These are phyloP conservation scores for Candida stauntonica DNA, from an alignment of 805 yeast species.

Conservation along the genomic window DNA sequence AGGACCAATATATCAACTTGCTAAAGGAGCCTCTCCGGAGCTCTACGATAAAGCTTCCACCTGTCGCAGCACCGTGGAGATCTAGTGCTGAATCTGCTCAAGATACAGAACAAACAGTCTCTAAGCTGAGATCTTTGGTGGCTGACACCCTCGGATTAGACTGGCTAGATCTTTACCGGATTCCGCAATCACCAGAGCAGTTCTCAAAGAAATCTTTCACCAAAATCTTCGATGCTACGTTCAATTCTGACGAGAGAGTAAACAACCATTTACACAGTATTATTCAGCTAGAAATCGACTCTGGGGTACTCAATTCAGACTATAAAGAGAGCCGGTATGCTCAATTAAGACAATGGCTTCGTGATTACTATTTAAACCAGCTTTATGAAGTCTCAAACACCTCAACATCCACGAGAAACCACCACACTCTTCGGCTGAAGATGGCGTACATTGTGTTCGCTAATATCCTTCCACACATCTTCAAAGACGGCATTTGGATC, in stretches of 20 bases:
- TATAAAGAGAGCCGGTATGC: constrained; percentile 2
- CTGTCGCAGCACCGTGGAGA: constrained; percentile 7
- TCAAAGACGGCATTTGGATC: constrained; percentile 25
- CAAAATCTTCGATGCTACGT: constrained; percentile 1
- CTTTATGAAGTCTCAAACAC: constrained; percentile 11
- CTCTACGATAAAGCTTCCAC: constrained; percentile 9
- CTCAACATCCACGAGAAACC: constrained; percentile 11
- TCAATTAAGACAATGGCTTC: constrained; percentile 17
- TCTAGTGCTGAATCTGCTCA: background rate
- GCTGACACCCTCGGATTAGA: constrained; percentile 1
- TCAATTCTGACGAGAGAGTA: constrained; percentile 9
- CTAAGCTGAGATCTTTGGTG: constrained; percentile 3
- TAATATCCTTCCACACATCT: constrained; percentile 16
- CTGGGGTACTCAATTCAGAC: constrained; percentile 7
- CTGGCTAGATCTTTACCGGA: constrained; percentile 8
- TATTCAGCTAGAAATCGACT: constrained; percentile 11
- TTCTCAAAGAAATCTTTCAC: constrained; percentile 3
- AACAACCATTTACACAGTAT: constrained; percentile 11
- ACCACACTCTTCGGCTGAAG: constrained; percentile 11
- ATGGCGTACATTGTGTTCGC: constrained; percentile 17
- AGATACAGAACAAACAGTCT: background rate
- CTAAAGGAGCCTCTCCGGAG: constrained; percentile 4
- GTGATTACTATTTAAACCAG: constrained; percentile 14
- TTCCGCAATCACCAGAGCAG: constrained; percentile 2
- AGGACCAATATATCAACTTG: constrained; percentile 10